These are phyloP conservation scores for Beauveria bassiana DNA, from an alignment of 2,329 filamentous ascomycete genomes.

Conservation along the genomic window DNA sequence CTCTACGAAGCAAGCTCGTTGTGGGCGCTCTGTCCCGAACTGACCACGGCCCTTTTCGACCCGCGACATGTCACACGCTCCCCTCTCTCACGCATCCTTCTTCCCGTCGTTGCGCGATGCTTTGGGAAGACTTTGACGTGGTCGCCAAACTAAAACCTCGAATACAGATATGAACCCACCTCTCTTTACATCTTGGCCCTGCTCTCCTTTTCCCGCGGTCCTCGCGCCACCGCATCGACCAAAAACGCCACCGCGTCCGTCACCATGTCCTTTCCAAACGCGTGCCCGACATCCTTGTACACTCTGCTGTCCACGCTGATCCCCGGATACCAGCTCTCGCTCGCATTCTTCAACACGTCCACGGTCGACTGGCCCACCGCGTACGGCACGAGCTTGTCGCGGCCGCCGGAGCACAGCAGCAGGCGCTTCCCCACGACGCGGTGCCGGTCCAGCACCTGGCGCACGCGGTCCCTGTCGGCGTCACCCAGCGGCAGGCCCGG, in stretches of 20 bases:
- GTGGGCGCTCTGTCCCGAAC: too few relatives aligned
- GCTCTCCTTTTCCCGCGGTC: constrained; percentile 18
- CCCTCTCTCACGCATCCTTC: too few relatives aligned
- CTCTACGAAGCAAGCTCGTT: too few relatives aligned
- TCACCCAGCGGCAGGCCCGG: constrained; percentile 23
- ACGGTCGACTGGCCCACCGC: constrained; percentile 52
- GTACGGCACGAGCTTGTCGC: constrained; percentile 68
- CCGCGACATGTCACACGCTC: too few relatives aligned
- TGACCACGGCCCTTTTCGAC: too few relatives aligned
- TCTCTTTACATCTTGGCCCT: constrained; percentile 19
- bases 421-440: constrained; percentile 54
- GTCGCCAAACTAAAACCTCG: too few relatives aligned
- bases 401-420: constrained; percentile 56
- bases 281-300: constrained; percentile 62
- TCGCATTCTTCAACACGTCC: constrained; percentile 49
- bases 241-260: constrained; percentile 59
- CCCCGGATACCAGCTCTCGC: constrained; percentile 35
- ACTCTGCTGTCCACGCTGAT: constrained; percentile 57
- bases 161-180: too few relatives aligned
- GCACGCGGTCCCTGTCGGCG: constrained; percentile 36
- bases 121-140: too few relatives aligned
- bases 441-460: constrained; percentile 36
- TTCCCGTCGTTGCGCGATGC: too few relatives aligned
- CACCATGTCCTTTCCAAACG: constrained; percentile 61
- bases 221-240: constrained; percentile 34